Conservation (phyloP, 306 rosid genomes). For the Pueraria montana region DNA sequence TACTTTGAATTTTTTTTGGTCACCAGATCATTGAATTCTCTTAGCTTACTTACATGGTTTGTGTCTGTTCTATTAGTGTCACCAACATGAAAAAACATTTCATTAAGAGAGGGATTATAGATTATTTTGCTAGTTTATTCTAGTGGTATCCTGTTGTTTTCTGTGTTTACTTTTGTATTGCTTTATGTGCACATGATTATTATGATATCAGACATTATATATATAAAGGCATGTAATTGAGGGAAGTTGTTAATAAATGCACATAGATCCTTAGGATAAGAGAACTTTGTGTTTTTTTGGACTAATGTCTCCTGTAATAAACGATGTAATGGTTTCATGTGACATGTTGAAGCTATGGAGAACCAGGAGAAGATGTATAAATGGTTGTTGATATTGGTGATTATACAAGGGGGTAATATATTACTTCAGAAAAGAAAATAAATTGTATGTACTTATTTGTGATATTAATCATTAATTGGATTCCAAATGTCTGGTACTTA, state of each 20-base stretch:
- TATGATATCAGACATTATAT: slow-evolving; percentile 16
- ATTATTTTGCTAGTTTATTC: neutral
- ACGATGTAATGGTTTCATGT: neutral
- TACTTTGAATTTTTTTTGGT: neutral
- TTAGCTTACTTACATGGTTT: slow-evolving; percentile 6
- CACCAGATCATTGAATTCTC: slow-evolving; percentile 6
- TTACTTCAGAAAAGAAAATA: no score
- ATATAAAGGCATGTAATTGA: neutral
- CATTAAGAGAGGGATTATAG: neutral
- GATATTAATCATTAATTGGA: slow-evolving; percentile 24
- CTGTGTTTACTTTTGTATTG: slow-evolving; percentile 6
- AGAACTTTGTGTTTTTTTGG: neutral
- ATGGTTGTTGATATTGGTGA: slow-evolving; percentile 18
- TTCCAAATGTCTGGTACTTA: slow-evolving; percentile 14
- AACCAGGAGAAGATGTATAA: neutral
- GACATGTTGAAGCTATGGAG: slow-evolving; percentile 30
- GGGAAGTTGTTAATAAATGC: slow-evolving; percentile 29
- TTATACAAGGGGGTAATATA: neutral
- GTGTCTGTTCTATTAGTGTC: slow-evolving; percentile 5
- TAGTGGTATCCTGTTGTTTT: neutral
- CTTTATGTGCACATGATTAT: slow-evolving; percentile 23
- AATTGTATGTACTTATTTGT: neutral
- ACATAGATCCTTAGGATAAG: neutral
- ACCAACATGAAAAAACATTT: slow-evolving; percentile 10
- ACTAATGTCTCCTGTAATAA: slow-evolving; percentile 14